Evolutionary conservation across 306 rosid genomes (phyloP).

Genomic region (Lupinus albus): DNA sequence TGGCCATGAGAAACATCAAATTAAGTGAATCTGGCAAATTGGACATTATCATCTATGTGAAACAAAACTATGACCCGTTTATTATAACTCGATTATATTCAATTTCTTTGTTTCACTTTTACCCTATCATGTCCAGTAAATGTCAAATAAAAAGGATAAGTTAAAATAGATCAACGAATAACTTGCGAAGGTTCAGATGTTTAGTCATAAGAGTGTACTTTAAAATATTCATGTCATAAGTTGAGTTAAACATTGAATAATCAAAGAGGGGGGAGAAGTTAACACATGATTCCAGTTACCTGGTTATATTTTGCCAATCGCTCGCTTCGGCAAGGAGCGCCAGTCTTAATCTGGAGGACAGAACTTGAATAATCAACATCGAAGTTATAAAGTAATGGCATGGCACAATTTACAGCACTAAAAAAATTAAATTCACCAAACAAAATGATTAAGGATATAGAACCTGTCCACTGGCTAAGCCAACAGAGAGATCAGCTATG

Average conservation of each 20-base stretch:
- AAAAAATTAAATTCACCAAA: constrained; percentile 22
- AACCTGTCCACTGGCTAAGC: constrained; percentile 99
- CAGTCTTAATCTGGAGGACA: constrained; percentile 78
- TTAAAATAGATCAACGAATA: neutral
- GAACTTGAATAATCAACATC: constrained; percentile 45
- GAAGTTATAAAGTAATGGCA: constrained; percentile 29
- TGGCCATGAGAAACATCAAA: constrained; percentile 15
- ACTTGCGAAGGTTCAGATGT: constrained; percentile 1
- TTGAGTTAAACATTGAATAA: neutral
- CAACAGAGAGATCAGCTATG: constrained; percentile 98
- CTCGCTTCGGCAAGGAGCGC: constrained; percentile 99
- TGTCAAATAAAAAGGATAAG: neutral
- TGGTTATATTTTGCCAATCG: constrained; percentile 99
- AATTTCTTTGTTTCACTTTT: constrained; percentile 20
- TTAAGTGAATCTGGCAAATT: neutral
- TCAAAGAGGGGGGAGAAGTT: neutral
- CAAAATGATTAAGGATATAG: constrained; percentile 16
- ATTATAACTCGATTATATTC: constrained; percentile 1
- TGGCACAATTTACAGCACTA: neutral
- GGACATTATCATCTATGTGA: neutral
- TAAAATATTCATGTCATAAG: constrained; percentile 13
- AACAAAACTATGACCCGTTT: neutral
- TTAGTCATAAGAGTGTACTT: constrained; percentile 5
- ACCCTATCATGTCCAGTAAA: neutral
- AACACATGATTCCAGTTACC: constrained; percentile 48